Percentiles rank a stretch among this genome's conserved stretches.
These are phyloP conservation scores for Termitomyces bulborhizus DNA, from an alignment of 768 basidiomycete species.

Conservation along the genomic window DNA sequence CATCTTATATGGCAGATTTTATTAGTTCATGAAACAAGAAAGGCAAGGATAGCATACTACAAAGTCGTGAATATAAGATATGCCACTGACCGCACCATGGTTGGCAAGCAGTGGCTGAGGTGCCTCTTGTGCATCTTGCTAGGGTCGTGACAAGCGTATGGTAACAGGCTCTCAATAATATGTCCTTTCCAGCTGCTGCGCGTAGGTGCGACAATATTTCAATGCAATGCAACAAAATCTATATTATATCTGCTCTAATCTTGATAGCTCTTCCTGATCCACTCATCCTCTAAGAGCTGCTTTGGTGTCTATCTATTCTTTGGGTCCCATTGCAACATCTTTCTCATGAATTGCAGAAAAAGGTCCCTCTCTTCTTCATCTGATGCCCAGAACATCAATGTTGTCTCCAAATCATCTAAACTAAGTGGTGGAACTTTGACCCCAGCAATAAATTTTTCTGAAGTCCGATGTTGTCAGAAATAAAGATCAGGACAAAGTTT, in stretches of 20 bases:
- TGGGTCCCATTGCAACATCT: slow-evolving; percentile 8
- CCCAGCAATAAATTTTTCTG: background rate
- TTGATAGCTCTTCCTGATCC: background rate
- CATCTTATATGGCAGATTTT: slow-evolving; percentile 26
- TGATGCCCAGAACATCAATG: background rate
- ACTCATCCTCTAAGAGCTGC: slow-evolving; percentile 1
- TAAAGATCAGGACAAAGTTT: background rate
- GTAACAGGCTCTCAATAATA: slow-evolving; percentile 4
- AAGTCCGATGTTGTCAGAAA: background rate
- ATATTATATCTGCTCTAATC: no score
- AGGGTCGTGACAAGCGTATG: slow-evolving; percentile 4
- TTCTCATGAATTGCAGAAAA: slow-evolving; percentile 4
- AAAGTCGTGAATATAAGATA: slow-evolving; percentile 18
- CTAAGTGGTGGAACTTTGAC: background rate
- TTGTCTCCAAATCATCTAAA: background rate
- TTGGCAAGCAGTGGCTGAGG: slow-evolving; percentile 31
- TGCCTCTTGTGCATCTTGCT: slow-evolving; percentile 2
- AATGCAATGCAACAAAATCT: background rate
- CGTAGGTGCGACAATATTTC: slow-evolving; percentile 3
- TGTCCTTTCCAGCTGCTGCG: background rate
- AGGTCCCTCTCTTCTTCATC: slow-evolving; percentile 1
- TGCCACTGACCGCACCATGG: slow-evolving; percentile 29
- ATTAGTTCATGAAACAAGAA: background rate
- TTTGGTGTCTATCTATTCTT: background rate
- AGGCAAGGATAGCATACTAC: background rate